phyloP scores from a whole-genome alignment of 139 green algal species.

The Spirogloea muscicola region DNA sequence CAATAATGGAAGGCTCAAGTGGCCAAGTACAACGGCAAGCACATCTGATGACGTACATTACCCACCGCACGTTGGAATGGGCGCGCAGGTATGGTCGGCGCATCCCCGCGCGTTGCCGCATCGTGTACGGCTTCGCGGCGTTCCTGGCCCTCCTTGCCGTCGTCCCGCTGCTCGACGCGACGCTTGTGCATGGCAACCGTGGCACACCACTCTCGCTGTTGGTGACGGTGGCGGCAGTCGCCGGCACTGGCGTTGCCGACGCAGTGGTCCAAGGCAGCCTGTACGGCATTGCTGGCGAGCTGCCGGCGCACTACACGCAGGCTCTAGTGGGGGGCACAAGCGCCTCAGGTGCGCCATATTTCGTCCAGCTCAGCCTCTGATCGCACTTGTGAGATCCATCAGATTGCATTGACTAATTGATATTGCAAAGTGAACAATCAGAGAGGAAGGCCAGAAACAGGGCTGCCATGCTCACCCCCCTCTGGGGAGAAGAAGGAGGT shows the following conservation, averaged over 20 bases:
- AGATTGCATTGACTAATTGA: not conserved
- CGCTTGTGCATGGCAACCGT: not conserved
- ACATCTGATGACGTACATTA: no score
- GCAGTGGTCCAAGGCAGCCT: constrained; percentile 48
- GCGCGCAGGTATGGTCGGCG: constrained; percentile 24
- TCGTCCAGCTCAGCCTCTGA: not conserved
- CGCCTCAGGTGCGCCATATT: constrained; percentile 18
- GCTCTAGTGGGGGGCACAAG: constrained; percentile 45
- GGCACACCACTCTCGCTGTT: constrained; percentile 14
- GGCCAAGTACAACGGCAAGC: no score
- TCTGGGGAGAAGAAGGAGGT: not conserved
- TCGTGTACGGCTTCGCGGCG: constrained; percentile 36
- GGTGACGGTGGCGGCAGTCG: constrained; percentile 27
- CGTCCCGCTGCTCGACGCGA: constrained; percentile 16
- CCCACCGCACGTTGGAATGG: no score
- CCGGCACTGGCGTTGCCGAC: constrained; percentile 5
- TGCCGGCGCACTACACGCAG: constrained; percentile 54
- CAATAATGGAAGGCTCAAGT: no score
- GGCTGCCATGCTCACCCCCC: constrained; percentile 4
- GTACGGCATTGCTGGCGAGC: constrained; percentile 40
- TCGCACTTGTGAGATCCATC: not conserved
- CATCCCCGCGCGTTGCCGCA: constrained; percentile 8
- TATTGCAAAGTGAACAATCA: not conserved
- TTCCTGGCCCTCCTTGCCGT: constrained; percentile 40
- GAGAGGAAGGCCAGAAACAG: not conserved